Percentiles rank a stretch among this genome's conserved stretches.
These are phyloP conservation scores for Hanseniaspora osmophila DNA, from an alignment of 805 yeast genomes.

Conservation along the genomic window DNA sequence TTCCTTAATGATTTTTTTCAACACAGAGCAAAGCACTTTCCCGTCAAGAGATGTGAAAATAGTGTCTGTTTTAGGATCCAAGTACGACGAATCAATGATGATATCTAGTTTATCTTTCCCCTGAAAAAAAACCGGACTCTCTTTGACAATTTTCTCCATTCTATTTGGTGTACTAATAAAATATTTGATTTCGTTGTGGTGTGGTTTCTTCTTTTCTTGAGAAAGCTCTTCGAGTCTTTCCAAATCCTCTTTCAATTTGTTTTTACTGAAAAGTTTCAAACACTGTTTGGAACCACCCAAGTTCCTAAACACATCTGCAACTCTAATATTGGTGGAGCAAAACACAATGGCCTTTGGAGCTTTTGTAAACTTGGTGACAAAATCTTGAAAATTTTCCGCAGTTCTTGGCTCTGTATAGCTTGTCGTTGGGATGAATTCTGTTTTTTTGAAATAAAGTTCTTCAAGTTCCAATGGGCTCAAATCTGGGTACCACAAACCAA, in stretches of 20 bases:
- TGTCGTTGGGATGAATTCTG: slow-evolving; percentile 46
- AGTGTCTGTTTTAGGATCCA: slow-evolving; percentile 20
- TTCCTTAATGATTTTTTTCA: slow-evolving; percentile 17
- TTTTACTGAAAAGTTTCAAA: slow-evolving; percentile 61
- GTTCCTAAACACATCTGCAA: slow-evolving; percentile 65
- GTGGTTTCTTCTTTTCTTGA: slow-evolving; percentile 8
- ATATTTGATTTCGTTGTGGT: slow-evolving; percentile 11
- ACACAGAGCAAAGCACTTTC: slow-evolving; percentile 13
- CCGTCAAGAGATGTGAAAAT: slow-evolving; percentile 18
- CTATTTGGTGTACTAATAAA: slow-evolving; percentile 21
- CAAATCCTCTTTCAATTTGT: slow-evolving; percentile 52
- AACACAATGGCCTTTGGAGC: slow-evolving; percentile 33
- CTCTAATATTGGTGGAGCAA: slow-evolving; percentile 73
- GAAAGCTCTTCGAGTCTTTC: slow-evolving; percentile 7
- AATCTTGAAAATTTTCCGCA: slow-evolving; percentile 41
- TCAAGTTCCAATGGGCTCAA: slow-evolving; percentile 63
- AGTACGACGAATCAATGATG: slow-evolving; percentile 21
- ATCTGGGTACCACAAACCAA: slow-evolving; percentile 48
- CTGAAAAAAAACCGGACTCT: slow-evolving; percentile 15
- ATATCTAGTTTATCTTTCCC: slow-evolving; percentile 25
- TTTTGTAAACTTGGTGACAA: slow-evolving; percentile 26
- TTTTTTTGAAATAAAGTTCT: slow-evolving; percentile 45
- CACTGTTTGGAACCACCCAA: slow-evolving; percentile 34
- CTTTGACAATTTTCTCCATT: slow-evolving; percentile 17
- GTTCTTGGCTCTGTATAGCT: slow-evolving; percentile 35